Evolutionary conservation across 2,329 filamentous ascomycete species (phyloP), one percentile per base, ranked within the genome.

Genomic region (Colletotrichum coccodes): DNA sequence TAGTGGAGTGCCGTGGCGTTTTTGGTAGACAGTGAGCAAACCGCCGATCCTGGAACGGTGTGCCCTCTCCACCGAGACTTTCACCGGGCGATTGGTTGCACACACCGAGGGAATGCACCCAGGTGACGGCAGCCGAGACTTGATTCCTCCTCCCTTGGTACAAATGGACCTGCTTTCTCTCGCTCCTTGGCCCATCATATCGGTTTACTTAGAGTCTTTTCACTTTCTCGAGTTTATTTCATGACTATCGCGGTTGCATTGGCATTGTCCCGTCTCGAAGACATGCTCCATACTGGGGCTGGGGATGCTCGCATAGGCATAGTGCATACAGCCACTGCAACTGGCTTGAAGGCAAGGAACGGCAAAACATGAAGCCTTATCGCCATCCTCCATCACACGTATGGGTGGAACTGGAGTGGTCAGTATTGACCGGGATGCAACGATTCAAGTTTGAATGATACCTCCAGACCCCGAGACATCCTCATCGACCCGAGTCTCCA

Each of bases 1-100:
- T 49, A 59, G 65, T 64, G 65, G 65, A 68, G 46, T 58, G 56
- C 9, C 32, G 32, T 40, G 34, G 32, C 57, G 30, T 26, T 23
- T 42, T 58, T n/a, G 53, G 42, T 32, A 53, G 47, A 16, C n/a
- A 26, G 47, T 21, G 36, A 64, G 36, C 14, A 36, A 12, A 26
- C 30, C 44, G 54, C 62, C 56, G 49, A 32, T 65, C 54, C 11
- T n/a, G 62, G 62, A 38, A 23, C 23, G 8, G 3, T 16, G 30
- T 28, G 36, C 12, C 6, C 11, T 30, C 49, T 28, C 32, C 49
- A 52, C 49, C 49, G 49, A n/a, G 49, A 11, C 16, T 0, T 46
- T 46, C 47, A 60, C 38, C 62, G 52, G 30, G 4, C 54, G 49
- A 67, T 67, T 67, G 59, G 64, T 6, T 6, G 9, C 4, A 0